Conservation (phyloP, 148 eudicot species). For the Rhododendron griersonianum region DNA sequence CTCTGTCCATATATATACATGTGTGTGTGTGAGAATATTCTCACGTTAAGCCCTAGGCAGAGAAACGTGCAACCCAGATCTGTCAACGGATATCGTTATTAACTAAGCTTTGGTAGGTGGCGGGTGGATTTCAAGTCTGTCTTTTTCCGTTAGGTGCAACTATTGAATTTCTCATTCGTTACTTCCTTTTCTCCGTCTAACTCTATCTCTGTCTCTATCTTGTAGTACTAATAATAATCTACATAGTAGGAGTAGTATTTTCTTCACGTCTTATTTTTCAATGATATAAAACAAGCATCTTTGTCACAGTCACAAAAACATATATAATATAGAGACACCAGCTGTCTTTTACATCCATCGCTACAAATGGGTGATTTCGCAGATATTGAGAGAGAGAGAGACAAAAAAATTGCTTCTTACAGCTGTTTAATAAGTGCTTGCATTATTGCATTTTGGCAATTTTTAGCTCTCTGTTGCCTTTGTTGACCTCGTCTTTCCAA, state of each 20-base stretch:
- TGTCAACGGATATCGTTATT: background rate
- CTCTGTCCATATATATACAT: too few species aligned
- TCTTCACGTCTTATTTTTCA: background rate
- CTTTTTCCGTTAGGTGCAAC: background rate
- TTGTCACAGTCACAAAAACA: background rate
- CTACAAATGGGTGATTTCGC: background rate
- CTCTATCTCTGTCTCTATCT: background rate
- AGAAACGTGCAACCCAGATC: background rate
- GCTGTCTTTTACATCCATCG: background rate
- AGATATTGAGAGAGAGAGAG: background rate
- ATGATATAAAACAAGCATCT: background rate
- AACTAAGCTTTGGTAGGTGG: background rate
- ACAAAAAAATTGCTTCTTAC: background rate
- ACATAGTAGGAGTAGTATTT: too few species aligned
- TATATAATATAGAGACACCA: background rate
- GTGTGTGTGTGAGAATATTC: background rate
- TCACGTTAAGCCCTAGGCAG: background rate
- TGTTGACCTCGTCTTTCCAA: slow-evolving; percentile 11
- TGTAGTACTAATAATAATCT: too few species aligned
- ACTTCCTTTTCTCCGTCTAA: too few species aligned
- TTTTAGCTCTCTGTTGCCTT: slow-evolving; percentile 8
- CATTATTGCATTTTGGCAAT: slow-evolving; percentile 12
- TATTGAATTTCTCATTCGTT: background rate
- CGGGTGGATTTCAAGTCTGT: background rate
- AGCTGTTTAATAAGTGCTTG: background rate